phyloP scores from a whole-genome alignment of 805 yeast species.

The Candida nemodendra region DNA sequence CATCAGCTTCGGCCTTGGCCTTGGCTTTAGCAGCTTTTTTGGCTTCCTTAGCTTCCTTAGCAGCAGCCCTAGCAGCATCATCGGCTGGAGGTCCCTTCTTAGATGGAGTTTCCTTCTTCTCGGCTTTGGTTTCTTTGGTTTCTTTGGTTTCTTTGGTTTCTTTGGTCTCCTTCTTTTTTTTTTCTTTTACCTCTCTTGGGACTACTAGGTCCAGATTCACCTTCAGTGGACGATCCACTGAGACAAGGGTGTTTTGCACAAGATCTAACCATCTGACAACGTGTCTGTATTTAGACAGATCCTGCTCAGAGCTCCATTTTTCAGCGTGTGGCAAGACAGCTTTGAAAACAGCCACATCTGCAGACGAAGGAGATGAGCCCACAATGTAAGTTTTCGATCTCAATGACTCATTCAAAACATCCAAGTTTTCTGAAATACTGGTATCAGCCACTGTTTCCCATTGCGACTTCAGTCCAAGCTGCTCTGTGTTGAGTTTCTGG shows the following conservation, averaged over 20 bases:
- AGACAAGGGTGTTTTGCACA: slow-evolving; percentile 60
- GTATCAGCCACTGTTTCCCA: slow-evolving; percentile 72
- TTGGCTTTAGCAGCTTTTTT: slow-evolving; percentile 48
- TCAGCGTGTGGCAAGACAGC: slow-evolving; percentile 60
- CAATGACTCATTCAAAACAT: slow-evolving; percentile 67
- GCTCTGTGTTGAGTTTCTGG: slow-evolving; percentile 33
- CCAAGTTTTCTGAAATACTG: slow-evolving; percentile 52
- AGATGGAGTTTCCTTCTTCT: background rate
- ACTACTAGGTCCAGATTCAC: slow-evolving; percentile 61
- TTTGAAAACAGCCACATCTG: slow-evolving; percentile 72
- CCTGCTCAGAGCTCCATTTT: slow-evolving; percentile 52
- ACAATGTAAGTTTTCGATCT: slow-evolving; percentile 68
- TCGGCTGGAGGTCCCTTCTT: slow-evolving; percentile 25
- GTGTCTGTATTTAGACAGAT: slow-evolving; percentile 71
- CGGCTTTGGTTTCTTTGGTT: slow-evolving; percentile 1
- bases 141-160: slow-evolving; percentile 7
- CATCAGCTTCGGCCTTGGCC: slow-evolving; percentile 53
- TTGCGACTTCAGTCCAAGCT: slow-evolving; percentile 68
- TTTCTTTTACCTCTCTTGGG: slow-evolving; percentile 52
- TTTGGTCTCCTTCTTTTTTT: slow-evolving; percentile 34
- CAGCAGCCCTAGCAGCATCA: slow-evolving; percentile 32
- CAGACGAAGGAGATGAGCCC: slow-evolving; percentile 62
- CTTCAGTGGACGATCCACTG: slow-evolving; percentile 50
- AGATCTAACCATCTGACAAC: slow-evolving; percentile 90
- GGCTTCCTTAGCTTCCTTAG: slow-evolving; percentile 38